A percentile compares a stretch with the other conserved stretches of the same genome.
phyloP scores from a whole-genome alignment of 139 green algal genomes.

The Coccomyxa sp. region DNA sequence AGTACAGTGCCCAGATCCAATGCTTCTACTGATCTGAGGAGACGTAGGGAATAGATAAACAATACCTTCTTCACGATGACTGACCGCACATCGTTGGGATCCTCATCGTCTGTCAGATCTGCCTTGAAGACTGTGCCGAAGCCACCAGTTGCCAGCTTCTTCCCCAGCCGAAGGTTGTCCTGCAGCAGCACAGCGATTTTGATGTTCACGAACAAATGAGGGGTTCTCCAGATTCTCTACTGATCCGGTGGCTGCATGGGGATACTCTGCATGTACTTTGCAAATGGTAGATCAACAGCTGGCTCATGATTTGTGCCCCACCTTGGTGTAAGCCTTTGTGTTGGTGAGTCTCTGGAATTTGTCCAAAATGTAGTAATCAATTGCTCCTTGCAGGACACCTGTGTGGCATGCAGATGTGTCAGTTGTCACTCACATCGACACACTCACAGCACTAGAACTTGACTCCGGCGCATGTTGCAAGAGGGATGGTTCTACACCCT shows the following conservation, averaged over 20 bases:
- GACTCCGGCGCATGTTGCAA: neutral
- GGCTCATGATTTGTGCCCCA: neutral
- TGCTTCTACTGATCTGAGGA: too few relatives aligned
- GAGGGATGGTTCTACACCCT: neutral
- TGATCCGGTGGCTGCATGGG: neutral
- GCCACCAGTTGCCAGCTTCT: slow-evolving; percentile 80
- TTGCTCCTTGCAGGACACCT: slow-evolving; percentile 70
- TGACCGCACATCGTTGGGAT: neutral
- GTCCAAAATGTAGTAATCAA: slow-evolving; percentile 78
- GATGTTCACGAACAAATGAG: neutral
- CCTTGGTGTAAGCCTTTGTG: slow-evolving; percentile 27
- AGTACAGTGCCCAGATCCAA: too few relatives aligned
- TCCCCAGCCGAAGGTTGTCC: slow-evolving; percentile 77
- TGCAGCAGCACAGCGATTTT: too few relatives aligned
- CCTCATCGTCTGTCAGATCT: slow-evolving; percentile 34
- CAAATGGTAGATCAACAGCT: too few relatives aligned
- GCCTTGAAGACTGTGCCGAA: slow-evolving; percentile 92
- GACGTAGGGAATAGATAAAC: too few relatives aligned
- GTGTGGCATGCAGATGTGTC: slow-evolving; percentile 6
- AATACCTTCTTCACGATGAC: slow-evolving; percentile 76
- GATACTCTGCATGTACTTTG: neutral
- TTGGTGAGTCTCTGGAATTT: slow-evolving; percentile 42
- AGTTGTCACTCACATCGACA: too few relatives aligned
- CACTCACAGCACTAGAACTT: neutral
- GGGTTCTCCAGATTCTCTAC: neutral